Evolutionary conservation across 78 protist species (phyloP), one percentile per base, ranked within the genome.

Genomic region (Dictyostelium purpureum): DNA sequence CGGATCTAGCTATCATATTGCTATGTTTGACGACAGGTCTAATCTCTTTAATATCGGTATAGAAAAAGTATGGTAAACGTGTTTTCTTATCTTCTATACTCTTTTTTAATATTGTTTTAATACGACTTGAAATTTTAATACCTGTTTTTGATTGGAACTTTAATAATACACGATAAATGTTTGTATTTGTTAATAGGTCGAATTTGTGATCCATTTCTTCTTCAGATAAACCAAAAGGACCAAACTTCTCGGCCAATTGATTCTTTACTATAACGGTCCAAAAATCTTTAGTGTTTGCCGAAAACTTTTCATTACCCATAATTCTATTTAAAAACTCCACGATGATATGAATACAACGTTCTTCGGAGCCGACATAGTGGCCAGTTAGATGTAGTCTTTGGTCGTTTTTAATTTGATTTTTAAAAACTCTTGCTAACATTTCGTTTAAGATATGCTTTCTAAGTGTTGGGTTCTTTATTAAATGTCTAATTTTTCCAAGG

Each of bases 341-440:
- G 3, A 71, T 71, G 19, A 51, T 71, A 56, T 56, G 42, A 40
- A 69, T 63, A 43, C 71, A 37, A 16, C 28, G 35, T 24, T 69
- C 70, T 43, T 83, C 90, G 0, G 81, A 71, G 0, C 79, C 77
- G 4, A 81, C 49, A 49, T 24, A 40, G 19, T 67, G 49, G 12
- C 89, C 89, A 10, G 49, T 40, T 12, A 65, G 35, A 14, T 66
- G 19, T 35, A 43, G 7, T n/a, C 79, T 59, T 31, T 66, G 59
- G 2, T 67, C 89, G 1, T 79, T 73, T 54, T 75, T 88, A 31
- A 75, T 47, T 33, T 49, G 26, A 28, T 75, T 73, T 37, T 75
- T 88, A 14, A 88, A 47, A 6, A 73, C 40, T 3, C 94, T 28
- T 40, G 49, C 79, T 16, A 88, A 79, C 94, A 88, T 79, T 61